Evolutionary conservation across 73 alveolate genomes (phyloP), one percentile per base, ranked within the genome.

Genomic region (Effrenium voratum): DNA sequence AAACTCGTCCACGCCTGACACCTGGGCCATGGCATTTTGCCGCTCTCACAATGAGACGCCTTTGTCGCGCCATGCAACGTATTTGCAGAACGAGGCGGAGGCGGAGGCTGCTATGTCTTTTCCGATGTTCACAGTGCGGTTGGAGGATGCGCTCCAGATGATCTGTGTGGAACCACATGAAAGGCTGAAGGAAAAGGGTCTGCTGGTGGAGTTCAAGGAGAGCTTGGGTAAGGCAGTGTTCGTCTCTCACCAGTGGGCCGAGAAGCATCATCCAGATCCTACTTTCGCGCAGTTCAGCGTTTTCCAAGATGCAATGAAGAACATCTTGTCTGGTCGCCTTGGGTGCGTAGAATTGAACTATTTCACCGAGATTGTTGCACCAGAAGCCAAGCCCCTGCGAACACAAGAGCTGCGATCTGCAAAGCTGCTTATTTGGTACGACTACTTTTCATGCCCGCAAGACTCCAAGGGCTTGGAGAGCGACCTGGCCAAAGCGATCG

Each of bases 121-220:
- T 46, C 66, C 90, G 26, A 79, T 79, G 90, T 79, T 44, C 63
- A 79, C 90, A 40, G 90, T 79, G 90, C 90, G 68, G 26, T 24
- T 79, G 90, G 66, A 79, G 66, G 66, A 79, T 32, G 90, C 55
- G 24, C 41, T 79, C 45, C n/a, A 79, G 66, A 79, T 79, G 90
- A 79, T 22, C 19, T 30, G 66, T 26, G 90, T 79, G 41, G 45
- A 47, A 24, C 90, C 68, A 30, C 90, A 79, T 40, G 66, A 79
- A 79, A 40, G 44, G 68, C 66, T 79, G 55, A 79, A 79, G 66
- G 60, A 63, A 3, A 16, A 79, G 40, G 90, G 90, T 30, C 26
- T 45, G 19, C 90, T 79, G 66, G 90, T 79, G 28, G 55, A 41
- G 46, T 79, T 41, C 34, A 52, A 75, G 49, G 46, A 79, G 30